Evolutionary conservation across 768 basidiomycete genomes (phyloP), one percentile per base, ranked within the genome.

Genomic region (Pleurotus tuber-regium): DNA sequence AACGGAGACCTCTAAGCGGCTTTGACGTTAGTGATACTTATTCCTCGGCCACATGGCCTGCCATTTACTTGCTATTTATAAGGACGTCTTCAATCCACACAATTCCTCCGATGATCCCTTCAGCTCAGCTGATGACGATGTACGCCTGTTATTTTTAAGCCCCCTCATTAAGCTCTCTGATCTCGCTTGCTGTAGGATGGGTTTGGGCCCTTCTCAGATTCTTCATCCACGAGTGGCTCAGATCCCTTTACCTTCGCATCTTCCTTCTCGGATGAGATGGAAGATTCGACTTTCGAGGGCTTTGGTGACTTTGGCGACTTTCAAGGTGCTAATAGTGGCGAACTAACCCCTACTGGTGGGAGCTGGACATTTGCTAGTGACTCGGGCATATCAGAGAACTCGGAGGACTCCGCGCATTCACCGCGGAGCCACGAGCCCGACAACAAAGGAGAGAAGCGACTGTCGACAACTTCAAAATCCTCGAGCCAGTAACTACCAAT

Each of bases 291-390:
- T 7, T 91, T 89, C 57, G 85, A 85, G 44, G 74, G 72, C 50
- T 90, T 91, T 60, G 87, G 87, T 12, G 89, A 91, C 56, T 91
- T 92, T 60, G 87, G 89, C 3, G 89, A 89, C 49, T 89, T 89
- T 60, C 88, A 88, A 58, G 73, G 72, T 47, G n/a, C n/a, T n/a
- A 71, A 66, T 28, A 69, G 73, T 42, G 70, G 67, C 10, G 71
- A 69, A 50, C 67, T 76, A 41, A 85, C 83, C 39, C 83, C 87
- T 0, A 87, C 84, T 2, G 76, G 78, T 6, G 86, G 83, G 10
- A 84, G 84, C 60, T 87, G 86, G 84, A 86, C 82, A 21, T 78
- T 86, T 59, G 71, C 82, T n/a, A 77, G 79, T 52, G 69, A 57
- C 49, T 59, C 62, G 53, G 64, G 68, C 42, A 59, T 61, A 21